Conservation (phyloP, 163 green algal genomes). For the Picocystis sp. region DNA sequence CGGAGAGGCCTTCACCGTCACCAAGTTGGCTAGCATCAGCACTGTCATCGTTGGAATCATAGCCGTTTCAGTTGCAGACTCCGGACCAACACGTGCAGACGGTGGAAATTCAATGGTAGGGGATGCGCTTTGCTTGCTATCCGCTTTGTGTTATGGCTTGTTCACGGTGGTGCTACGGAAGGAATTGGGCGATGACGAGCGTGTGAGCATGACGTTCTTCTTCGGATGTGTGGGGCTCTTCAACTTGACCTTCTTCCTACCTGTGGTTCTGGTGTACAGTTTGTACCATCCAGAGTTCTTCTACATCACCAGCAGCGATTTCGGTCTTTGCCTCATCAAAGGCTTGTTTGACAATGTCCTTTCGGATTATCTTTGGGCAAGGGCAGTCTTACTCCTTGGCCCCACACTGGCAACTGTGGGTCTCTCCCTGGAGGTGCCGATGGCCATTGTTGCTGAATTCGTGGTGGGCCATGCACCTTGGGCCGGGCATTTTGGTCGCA, state of each 20-base stretch:
- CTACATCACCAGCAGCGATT: not conserved
- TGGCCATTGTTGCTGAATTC: conserved; percentile 45
- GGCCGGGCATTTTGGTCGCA: conserved; percentile 9
- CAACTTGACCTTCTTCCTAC: conserved; percentile 38
- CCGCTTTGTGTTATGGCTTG: conserved; percentile 54
- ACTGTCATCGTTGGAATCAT: conserved; percentile 20
- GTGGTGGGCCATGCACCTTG: conserved; percentile 29
- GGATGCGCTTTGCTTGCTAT: conserved; percentile 62
- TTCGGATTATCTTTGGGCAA: conserved; percentile 87
- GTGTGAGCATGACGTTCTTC: conserved; percentile 10
- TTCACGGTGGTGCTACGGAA: conserved; percentile 70
- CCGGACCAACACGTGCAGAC: not conserved
- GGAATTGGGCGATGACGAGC: conserved; percentile 43
- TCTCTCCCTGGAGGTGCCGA: conserved; percentile 76
- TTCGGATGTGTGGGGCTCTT: conserved; percentile 60
- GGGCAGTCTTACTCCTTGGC: conserved; percentile 74
- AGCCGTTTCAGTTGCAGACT: conserved; percentile 44
- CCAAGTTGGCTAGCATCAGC: conserved; percentile 33
- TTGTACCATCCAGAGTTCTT: not conserved
- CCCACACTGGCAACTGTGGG: conserved; percentile 76
- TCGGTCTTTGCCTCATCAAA: conserved; percentile 12
- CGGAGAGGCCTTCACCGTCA: conserved; percentile 35
- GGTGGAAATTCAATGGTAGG: conserved; percentile 22
- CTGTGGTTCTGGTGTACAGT: conserved; percentile 25
- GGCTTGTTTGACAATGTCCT: conserved; percentile 42